Base-by-base conservation (phyloP, 1,284 basidiomycete genomes). In the Taiwanofungus camphoratus region DNA sequence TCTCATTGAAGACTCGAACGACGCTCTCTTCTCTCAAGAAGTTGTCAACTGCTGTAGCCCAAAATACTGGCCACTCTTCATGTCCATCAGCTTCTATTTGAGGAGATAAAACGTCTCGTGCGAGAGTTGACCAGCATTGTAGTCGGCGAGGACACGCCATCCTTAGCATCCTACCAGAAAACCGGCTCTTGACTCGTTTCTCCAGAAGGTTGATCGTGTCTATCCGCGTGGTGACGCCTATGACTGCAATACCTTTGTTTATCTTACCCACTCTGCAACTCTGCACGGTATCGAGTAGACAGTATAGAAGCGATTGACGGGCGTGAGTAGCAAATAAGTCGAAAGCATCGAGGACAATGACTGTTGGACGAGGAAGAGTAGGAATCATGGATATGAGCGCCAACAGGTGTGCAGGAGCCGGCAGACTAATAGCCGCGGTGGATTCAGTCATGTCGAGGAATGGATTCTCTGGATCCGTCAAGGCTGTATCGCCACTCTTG, bases 131-230 rank as follows among this genome's bases (percentile, higher is more conserved):
- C 81, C 86, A 91, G 20, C 67, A 62, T 5, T 69, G 57, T 3
- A 79, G 49, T 9, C 65, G 66, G 5, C 69, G 56, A 0, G 83
- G 79, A 16, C 82, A 76, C 0, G 78, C 72, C 5, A 89, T 82
- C 40, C 89, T 77, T 51, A 93, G 73, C 55, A 92, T 87, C 38
- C 93, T 75, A 27, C 92, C 91, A 4, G 92, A 95, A 66, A 96
- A 98, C 5, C 93, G 79, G 52, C 91, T 95, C 65, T 96, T 95
- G 39, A 97, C 93, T 36, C 93, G 76, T 61, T 98, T 97, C 63
- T 98, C 93, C 5, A 98, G 70, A 7, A 90, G 66, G 44, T 89
- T 87, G 46, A 95, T 76, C n/a, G 89, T 86, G 56, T 96, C 92
- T 12, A 92, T 74, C 13, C 92, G 79, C 23, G 79, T 79, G 0